These are phyloP conservation scores for Crucihimalaya himalaica DNA, from an alignment of 345 rosid genomes.

Conservation along the genomic window DNA sequence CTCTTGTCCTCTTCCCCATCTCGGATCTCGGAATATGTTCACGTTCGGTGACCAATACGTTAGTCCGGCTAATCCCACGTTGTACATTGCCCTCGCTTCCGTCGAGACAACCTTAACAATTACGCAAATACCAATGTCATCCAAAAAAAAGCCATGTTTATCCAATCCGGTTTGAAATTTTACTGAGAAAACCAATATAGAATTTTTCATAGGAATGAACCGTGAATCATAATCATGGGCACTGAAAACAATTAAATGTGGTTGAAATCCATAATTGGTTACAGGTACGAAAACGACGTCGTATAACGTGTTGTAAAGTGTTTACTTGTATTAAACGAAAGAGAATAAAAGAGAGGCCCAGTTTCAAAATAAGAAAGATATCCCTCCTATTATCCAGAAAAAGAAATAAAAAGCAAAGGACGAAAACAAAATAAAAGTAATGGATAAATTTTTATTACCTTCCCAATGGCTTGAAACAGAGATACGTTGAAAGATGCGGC, in stretches of 20 bases:
- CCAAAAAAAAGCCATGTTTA: background rate
- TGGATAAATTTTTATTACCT: constrained; percentile 46
- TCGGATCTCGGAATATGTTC: constrained; percentile 88
- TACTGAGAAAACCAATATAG: background rate
- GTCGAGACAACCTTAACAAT: constrained; percentile 81
- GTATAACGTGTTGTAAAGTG: constrained; percentile 13
- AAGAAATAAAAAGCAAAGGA: constrained; percentile 25
- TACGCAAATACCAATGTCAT: background rate
- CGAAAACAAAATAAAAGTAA: background rate
- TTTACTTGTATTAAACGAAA: constrained; percentile 33
- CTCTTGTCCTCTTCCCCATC: constrained; percentile 98
- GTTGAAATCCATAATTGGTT: background rate
- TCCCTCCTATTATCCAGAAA: constrained; percentile 23
- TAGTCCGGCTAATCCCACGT: constrained; percentile 85
- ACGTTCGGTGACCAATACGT: constrained; percentile 95
- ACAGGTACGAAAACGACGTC: constrained; percentile 12
- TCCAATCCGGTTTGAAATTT: background rate
- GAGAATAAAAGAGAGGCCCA: constrained; percentile 10
- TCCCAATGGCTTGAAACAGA: constrained; percentile 82
- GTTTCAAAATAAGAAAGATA: constrained; percentile 18
- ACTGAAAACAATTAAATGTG: background rate
- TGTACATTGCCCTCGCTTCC: constrained; percentile 97
- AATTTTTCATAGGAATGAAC: background rate
- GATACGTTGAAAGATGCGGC: constrained; percentile 90
- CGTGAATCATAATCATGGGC: background rate